Percentiles rank a stretch among this genome's conserved stretches.
Conservation (phyloP, 2,329 filamentous ascomycete species). For the Chrysoporthe cubensis region DNA sequence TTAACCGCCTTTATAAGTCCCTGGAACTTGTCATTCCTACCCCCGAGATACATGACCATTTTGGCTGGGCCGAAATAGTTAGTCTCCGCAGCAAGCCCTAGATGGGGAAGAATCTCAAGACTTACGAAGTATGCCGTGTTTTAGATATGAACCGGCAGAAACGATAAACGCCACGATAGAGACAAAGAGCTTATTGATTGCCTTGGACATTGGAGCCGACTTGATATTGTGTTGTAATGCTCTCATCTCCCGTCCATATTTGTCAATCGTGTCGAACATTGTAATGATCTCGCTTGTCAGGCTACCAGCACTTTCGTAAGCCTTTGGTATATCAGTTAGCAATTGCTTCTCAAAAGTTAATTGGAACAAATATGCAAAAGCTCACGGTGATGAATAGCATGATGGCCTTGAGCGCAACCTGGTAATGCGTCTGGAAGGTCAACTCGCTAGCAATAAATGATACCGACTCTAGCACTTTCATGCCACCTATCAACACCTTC, state of each 20-base stretch:
- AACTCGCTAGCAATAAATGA: neutral
- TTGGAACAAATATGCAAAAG: neutral
- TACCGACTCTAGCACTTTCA: neutral
- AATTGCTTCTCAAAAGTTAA: neutral
- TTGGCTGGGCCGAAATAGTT: neutral
- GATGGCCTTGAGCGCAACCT: neutral
- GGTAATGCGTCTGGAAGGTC: neutral
- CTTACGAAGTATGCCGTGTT: conserved; percentile 3
- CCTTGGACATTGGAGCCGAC: conserved; percentile 7
- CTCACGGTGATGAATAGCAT: neutral
- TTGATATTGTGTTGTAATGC: neutral
- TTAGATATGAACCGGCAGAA: neutral
- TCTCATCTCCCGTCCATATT: neutral
- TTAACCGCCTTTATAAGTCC: neutral
- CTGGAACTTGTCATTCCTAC: neutral
- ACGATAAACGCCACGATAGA: neutral
- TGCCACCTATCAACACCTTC: neutral
- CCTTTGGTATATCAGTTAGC: neutral
- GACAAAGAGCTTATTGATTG: neutral
- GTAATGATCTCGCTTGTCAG: neutral
- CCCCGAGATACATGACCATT: conserved; percentile 1
- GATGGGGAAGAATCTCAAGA: neutral
- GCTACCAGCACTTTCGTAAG: neutral
- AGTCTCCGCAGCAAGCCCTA: neutral
- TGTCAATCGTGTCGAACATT: neutral